Percentiles rank a stretch among this genome's conserved stretches.
Conservation (phyloP, 2,329 filamentous ascomycete species). For the Aspergillus fructus region DNA sequence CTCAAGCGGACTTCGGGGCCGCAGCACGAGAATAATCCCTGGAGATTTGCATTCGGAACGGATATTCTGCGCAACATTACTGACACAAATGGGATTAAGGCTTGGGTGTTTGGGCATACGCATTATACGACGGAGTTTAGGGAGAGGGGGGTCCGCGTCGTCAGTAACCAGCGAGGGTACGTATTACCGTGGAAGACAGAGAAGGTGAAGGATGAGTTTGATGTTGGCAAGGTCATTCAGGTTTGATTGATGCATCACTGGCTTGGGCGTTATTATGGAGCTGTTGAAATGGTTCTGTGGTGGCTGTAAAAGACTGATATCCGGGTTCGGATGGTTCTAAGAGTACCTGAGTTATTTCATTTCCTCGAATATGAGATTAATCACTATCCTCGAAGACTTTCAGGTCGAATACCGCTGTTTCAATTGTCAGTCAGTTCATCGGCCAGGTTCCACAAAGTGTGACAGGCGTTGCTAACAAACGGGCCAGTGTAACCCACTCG, state of each 20-base stretch:
- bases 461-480: too few relatives aligned
- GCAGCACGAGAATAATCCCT: conserved; percentile 48
- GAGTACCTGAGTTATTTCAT: too few relatives aligned
- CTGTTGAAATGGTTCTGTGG: too few relatives aligned
- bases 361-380: too few relatives aligned
- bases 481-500: too few relatives aligned
- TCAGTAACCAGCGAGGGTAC: conserved; percentile 49
- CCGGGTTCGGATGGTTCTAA: too few relatives aligned
- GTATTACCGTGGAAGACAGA: conserved; percentile 27
- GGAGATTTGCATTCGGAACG: conserved; percentile 54
- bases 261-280: too few relatives aligned
- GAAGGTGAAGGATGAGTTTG: conserved; percentile 13
- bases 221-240: conserved; percentile 16
- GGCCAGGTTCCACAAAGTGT: too few relatives aligned
- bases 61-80: conserved; percentile 41
- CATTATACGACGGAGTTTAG: conserved; percentile 45
- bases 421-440: too few relatives aligned
- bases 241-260: background rate
- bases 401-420: too few relatives aligned
- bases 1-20: conserved; percentile 51
- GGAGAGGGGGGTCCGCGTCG: conserved; percentile 32
- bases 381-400: too few relatives aligned
- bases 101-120: conserved; percentile 50
- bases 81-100: conserved; percentile 27
- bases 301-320: too few relatives aligned